Percentiles rank a stretch among this genome's conserved stretches.
These are phyloP conservation scores for Botryotinia convoluta DNA, from an alignment of 2,329 filamentous ascomycete species.

Conservation along the genomic window DNA sequence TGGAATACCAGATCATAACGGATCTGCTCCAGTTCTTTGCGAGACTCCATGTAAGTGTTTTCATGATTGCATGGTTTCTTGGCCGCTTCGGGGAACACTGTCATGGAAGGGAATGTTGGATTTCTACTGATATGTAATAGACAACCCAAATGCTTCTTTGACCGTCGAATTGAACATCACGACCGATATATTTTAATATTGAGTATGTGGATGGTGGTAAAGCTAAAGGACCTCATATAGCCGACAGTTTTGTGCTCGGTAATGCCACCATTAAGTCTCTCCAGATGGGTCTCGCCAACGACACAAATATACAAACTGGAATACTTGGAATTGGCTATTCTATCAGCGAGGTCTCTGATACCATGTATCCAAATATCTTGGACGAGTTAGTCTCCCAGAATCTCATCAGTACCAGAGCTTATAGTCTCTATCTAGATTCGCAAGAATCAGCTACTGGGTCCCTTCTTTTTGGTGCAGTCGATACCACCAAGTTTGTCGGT, in stretches of 20 bases:
- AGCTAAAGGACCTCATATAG: constrained; percentile 52
- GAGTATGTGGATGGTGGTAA: constrained; percentile 55
- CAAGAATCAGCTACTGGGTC: constrained; percentile 34
- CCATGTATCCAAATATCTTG: constrained; percentile 33
- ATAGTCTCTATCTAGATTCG: constrained; percentile 38
- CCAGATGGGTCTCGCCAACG: constrained; percentile 53
- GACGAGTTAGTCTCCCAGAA: constrained; percentile 41
- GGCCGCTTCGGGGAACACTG: background rate
- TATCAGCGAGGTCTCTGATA: constrained; percentile 47
- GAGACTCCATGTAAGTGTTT: constrained; percentile 46
- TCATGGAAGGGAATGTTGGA: background rate
- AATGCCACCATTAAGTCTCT: constrained; percentile 47
- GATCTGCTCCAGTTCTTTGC: constrained; percentile 23
- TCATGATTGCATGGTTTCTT: background rate
- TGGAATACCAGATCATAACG: constrained; percentile 29
- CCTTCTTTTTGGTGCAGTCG: constrained; percentile 47
- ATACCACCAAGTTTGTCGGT: constrained; percentile 46
- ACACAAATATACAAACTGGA: constrained; percentile 49
- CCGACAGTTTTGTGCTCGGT: constrained; percentile 41
- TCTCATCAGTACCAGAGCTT: constrained; percentile 44
- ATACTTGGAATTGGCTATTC: constrained; percentile 57
- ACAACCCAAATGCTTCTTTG: background rate
- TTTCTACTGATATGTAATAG: background rate
- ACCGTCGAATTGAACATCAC: background rate
- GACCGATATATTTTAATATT: constrained; percentile 50